phyloP scores from a whole-genome alignment of 2,329 filamentous ascomycete species.

The Cercospora nicotianae region DNA sequence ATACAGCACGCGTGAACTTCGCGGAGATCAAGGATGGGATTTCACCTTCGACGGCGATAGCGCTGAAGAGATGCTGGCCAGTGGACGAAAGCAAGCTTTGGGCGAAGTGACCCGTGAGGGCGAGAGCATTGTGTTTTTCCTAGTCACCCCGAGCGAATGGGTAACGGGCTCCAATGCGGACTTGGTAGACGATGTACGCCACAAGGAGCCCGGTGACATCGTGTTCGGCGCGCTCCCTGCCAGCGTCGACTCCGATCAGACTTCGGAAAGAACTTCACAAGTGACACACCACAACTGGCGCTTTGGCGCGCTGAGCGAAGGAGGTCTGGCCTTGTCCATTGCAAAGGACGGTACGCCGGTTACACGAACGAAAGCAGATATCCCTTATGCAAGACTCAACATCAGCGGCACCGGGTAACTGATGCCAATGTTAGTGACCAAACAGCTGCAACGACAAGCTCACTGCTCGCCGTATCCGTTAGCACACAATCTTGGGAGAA shows the following conservation, averaged over 20 bases:
- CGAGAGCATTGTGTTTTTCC: constrained; percentile 67
- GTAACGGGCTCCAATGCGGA: background rate
- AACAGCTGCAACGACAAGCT: background rate
- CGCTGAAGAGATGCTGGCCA: constrained; percentile 37
- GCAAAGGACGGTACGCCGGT: background rate
- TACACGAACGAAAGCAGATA: constrained; percentile 50
- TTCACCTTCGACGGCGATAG: constrained; percentile 41
- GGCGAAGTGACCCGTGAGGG: constrained; percentile 62
- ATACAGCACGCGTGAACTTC: constrained; percentile 53
- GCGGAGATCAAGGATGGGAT: constrained; percentile 58
- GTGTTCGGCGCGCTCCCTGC: constrained; percentile 48
- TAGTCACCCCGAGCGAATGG: constrained; percentile 35
- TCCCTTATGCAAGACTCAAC: constrained; percentile 40
- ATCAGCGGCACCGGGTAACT: background rate
- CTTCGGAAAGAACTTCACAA: background rate
- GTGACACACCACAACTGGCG: constrained; percentile 32
- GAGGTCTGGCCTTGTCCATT: constrained; percentile 56
- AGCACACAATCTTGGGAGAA: background rate
- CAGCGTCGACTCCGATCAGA: constrained; percentile 41
- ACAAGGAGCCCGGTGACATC: constrained; percentile 1
- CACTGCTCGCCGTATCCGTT: background rate
- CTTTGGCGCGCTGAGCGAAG: constrained; percentile 65
- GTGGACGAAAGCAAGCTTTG: constrained; percentile 44
- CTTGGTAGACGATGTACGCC: background rate
- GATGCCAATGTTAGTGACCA: background rate